Percentiles rank a stretch among this genome's conserved stretches.
These are phyloP conservation scores for Linum lewisii DNA, from an alignment of 345 rosid genomes.

Conservation along the genomic window DNA sequence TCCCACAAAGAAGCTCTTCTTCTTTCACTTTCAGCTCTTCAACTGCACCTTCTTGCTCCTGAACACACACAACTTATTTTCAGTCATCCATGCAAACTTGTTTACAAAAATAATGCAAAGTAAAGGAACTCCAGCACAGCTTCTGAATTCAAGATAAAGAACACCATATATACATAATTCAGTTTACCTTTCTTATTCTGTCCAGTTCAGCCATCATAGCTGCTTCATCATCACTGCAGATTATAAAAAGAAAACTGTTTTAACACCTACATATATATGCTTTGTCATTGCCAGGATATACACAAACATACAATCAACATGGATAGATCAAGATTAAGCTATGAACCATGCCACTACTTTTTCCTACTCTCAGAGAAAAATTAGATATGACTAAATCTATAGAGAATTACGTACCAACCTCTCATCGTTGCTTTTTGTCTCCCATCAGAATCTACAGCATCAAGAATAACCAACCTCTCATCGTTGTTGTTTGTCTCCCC, in stretches of 20 bases:
- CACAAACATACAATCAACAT: too few relatives aligned
- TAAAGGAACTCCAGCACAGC: neutral
- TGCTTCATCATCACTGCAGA: conserved; percentile 48
- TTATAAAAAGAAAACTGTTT: conserved; percentile 6
- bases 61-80: conserved; percentile 10
- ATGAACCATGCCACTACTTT: too few relatives aligned
- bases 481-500: conserved; percentile 54
- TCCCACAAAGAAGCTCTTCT: conserved; percentile 90
- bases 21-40: conserved; percentile 85
- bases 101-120: neutral
- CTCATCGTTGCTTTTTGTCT: too few relatives aligned
- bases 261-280: neutral
- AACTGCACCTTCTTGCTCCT: conserved; percentile 64
- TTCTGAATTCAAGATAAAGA: neutral
- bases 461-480: conserved; percentile 36
- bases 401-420: too few relatives aligned
- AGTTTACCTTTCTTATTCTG: conserved; percentile 67
- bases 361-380: too few relatives aligned
- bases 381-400: too few relatives aligned
- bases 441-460: too few relatives aligned
- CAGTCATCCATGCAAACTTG: neutral
- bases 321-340: too few relatives aligned
- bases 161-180: neutral
- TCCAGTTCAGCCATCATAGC: conserved; percentile 92
- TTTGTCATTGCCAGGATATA: too few relatives aligned